Evolutionary conservation across 768 basidiomycete species (phyloP).

Genomic region (Neoboletus brunneissimus): DNA sequence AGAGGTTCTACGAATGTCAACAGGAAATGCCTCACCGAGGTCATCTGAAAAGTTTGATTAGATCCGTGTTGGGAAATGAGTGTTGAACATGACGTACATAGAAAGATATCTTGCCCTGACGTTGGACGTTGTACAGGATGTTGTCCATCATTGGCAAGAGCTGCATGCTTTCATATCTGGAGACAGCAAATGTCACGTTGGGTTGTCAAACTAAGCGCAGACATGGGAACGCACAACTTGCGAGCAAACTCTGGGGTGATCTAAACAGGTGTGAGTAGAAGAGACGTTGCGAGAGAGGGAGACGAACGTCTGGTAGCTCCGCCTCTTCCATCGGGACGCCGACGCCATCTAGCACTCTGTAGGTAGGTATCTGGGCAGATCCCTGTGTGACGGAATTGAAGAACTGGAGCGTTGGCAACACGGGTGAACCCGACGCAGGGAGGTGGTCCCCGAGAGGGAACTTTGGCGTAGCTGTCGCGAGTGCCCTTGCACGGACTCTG

Average conservation of each 20-base stretch:
- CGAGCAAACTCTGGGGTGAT: slow-evolving; percentile 67
- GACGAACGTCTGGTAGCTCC: slow-evolving; percentile 66
- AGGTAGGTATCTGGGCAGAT: slow-evolving; percentile 74
- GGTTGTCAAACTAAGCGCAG: background rate
- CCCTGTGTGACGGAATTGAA: slow-evolving; percentile 72
- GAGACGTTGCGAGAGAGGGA: background rate
- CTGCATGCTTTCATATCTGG: slow-evolving; percentile 75
- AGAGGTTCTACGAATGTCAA: background rate
- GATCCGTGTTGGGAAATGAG: slow-evolving; percentile 4
- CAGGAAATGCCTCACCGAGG: slow-evolving; percentile 54
- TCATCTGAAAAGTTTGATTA: slow-evolving; percentile 54
- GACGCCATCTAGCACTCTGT: slow-evolving; percentile 77
- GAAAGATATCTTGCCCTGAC: slow-evolving; percentile 91
- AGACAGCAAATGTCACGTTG: background rate
- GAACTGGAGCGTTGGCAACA: slow-evolving; percentile 69
- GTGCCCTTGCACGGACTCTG: slow-evolving; percentile 4
- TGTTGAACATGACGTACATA: slow-evolving; percentile 52
- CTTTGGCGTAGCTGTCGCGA: slow-evolving; percentile 18
- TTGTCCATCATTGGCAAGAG: slow-evolving; percentile 83
- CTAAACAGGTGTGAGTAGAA: slow-evolving; percentile 35
- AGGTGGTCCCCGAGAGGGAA: slow-evolving; percentile 28
- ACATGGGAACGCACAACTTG: slow-evolving; percentile 45
- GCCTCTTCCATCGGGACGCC: slow-evolving; percentile 74
- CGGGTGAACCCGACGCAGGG: slow-evolving; percentile 52
- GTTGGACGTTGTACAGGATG: slow-evolving; percentile 86